Evolutionary conservation across 140 eudicot species (phyloP).

Genomic region (Senecio squalidus): DNA sequence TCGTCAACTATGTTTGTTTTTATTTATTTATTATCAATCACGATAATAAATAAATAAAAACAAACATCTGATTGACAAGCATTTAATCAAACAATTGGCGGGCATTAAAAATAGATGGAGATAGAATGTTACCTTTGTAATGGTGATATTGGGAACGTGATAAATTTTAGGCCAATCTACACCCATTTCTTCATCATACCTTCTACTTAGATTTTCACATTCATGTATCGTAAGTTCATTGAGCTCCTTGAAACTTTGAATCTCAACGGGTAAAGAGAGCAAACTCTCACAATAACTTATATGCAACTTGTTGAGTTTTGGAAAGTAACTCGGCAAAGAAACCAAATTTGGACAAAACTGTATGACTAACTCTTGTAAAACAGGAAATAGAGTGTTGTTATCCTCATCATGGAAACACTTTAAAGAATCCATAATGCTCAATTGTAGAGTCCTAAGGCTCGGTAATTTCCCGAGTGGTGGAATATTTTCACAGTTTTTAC

Average conservation of each 20-base stretch:
- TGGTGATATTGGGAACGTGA: background rate
- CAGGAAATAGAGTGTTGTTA: background rate
- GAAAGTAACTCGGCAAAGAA: background rate
- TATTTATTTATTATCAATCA: no score
- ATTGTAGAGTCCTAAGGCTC: background rate
- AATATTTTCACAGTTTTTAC: background rate
- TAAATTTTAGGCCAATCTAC: slow-evolving; percentile 8
- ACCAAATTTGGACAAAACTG: background rate
- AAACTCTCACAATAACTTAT: background rate
- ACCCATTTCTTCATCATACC: background rate
- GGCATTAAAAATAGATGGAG: background rate
- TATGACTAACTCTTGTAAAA: background rate
- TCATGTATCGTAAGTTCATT: background rate
- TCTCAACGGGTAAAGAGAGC: background rate
- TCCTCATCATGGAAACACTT: background rate
- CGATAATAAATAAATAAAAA: no score
- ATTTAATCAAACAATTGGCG: background rate
- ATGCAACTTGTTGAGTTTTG: background rate
- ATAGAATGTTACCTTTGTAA: background rate
- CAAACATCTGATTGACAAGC: no score
- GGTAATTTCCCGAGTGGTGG: background rate
- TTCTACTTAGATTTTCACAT: background rate
- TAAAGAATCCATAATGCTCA: background rate
- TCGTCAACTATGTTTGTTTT: no score
- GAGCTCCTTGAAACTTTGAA: background rate